These are phyloP conservation scores for Sugiyamaella boreocaroliniensis DNA, from an alignment of 805 yeast species.

Conservation along the genomic window DNA sequence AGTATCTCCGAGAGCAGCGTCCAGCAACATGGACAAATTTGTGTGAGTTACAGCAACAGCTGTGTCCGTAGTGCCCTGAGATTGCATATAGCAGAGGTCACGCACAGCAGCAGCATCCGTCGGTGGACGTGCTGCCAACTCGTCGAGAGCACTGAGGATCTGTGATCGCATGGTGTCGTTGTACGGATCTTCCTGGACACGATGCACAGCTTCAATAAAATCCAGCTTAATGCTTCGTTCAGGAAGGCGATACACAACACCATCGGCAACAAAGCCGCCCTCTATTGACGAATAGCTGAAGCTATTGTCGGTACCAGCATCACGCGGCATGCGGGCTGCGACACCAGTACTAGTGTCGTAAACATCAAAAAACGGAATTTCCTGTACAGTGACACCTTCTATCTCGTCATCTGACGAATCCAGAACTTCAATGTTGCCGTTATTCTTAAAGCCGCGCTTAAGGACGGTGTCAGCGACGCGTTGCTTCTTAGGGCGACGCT, in stretches of 20 bases:
- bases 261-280: conserved; percentile 25
- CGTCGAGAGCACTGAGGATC: conserved; percentile 34
- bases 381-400: conserved; percentile 17
- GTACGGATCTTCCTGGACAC: conserved; percentile 27
- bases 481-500: conserved; percentile 42
- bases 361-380: conserved; percentile 26
- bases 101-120: conserved; percentile 29
- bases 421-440: conserved; percentile 54
- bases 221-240: conserved; percentile 64
- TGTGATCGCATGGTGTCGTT: conserved; percentile 29
- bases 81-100: conserved; percentile 32
- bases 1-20: conserved; percentile 31
- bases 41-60: conserved; percentile 25
- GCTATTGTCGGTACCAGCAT: neutral
- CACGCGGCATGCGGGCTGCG: conserved; percentile 28
- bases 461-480: conserved; percentile 49
- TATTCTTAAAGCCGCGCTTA: conserved; percentile 44
- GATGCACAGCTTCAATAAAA: conserved; percentile 51
- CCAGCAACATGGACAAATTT: conserved; percentile 25
- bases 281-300: conserved; percentile 12
- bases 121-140: conserved; percentile 23
- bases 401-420: conserved; percentile 37
- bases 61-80: conserved; percentile 31
- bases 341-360: conserved; percentile 33
- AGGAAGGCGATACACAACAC: conserved; percentile 56